These are phyloP conservation scores for Inga leiocalycina DNA, from an alignment of 306 rosid genomes.

Conservation along the genomic window DNA sequence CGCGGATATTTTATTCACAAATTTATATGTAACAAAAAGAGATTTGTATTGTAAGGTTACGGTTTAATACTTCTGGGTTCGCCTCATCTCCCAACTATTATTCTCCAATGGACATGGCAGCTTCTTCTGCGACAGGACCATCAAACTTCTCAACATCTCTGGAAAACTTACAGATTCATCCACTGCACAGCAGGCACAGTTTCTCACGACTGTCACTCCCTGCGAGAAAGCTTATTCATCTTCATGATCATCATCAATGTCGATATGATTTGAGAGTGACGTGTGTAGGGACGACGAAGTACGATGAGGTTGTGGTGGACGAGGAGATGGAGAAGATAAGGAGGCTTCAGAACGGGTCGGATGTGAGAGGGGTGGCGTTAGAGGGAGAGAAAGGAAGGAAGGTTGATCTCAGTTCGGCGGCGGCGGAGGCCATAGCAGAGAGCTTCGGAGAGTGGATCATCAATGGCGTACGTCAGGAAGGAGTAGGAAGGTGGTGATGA, in stretches of 20 bases:
- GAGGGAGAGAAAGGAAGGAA: conserved; percentile 79
- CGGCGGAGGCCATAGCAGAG: conserved; percentile 82
- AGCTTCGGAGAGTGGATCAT: conserved; percentile 90
- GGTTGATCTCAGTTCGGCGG: conserved; percentile 73
- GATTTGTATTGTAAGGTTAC: conserved; percentile 58
- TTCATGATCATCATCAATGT: not conserved
- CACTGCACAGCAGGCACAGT: conserved; percentile 30
- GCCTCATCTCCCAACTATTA: conserved; percentile 43
- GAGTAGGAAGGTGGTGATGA: not conserved
- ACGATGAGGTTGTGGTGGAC: conserved; percentile 63
- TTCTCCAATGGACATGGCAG: conserved; percentile 41
- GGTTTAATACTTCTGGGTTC: conserved; percentile 2
- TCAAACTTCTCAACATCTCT: conserved; percentile 44
- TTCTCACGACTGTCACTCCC: conserved; percentile 31
- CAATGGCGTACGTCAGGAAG: conserved; percentile 54
- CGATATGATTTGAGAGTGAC: conserved; percentile 18
- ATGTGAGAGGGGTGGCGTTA: conserved; percentile 86
- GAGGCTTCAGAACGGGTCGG: conserved; percentile 94
- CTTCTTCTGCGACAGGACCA: conserved; percentile 44
- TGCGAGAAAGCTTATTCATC: not conserved
- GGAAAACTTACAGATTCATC: not conserved
- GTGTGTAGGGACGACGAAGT: conserved; percentile 49
- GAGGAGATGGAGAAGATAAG: conserved; percentile 80
- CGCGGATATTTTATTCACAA: conserved; percentile 35
- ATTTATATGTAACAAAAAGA: not conserved